These are phyloP conservation scores for Monilinia laxa DNA, from an alignment of 2,329 filamentous ascomycete genomes.

Conservation along the genomic window DNA sequence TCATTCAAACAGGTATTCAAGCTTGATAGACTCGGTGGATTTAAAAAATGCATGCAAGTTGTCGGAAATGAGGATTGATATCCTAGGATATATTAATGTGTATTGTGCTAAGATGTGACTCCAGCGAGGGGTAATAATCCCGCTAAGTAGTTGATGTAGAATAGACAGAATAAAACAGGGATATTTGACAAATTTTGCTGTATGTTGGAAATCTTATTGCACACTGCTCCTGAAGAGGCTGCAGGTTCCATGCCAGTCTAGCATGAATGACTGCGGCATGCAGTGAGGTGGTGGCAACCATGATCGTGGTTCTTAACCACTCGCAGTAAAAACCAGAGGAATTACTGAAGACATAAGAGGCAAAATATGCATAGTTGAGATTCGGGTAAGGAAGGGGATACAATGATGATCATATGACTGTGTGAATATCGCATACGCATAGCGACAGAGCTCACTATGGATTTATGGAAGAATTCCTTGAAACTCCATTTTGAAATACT, in stretches of 20 bases:
- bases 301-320: background rate
- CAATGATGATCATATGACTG: conserved; percentile 3
- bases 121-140: background rate
- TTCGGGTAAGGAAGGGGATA: background rate
- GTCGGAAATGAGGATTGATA: conserved; percentile 10
- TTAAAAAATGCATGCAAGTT: conserved; percentile 1
- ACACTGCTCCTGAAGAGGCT: background rate
- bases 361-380: background rate
- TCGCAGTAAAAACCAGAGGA: background rate
- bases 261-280: conserved; percentile 4
- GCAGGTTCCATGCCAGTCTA: conserved; percentile 2
- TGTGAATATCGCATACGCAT: background rate
- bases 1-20: background rate
- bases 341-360: background rate
- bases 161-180: background rate
- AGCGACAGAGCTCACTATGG: background rate
- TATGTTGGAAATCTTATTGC: background rate
- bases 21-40: background rate
- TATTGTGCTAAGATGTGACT: background rate
- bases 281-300: background rate
- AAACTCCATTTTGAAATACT: too few species aligned
- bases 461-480: background rate
- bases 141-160: background rate
- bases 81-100: conserved; percentile 5
- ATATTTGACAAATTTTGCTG: background rate